Conservation (phyloP, 768 basidiomycete genomes). For the Leccinum ochraceum region DNA sequence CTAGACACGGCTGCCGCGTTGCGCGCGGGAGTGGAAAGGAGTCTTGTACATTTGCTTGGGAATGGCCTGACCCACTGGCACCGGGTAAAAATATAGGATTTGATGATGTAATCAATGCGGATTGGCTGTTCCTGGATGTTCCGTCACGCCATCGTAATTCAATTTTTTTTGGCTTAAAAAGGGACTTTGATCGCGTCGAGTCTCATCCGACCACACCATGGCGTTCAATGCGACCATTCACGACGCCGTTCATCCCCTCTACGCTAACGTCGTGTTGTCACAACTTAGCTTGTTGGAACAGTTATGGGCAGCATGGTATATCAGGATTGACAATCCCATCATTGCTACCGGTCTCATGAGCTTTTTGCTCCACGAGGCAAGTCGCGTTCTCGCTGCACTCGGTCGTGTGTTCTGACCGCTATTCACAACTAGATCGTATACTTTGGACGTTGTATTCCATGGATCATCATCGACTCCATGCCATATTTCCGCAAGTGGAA, state of each 20-base stretch:
- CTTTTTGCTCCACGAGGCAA: constrained; percentile 91
- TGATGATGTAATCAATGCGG: background rate
- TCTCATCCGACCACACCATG: constrained; percentile 34
- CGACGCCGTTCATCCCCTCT: constrained; percentile 44
- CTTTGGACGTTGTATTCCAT: constrained; percentile 93
- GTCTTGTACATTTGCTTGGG: too few relatives aligned
- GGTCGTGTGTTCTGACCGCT: background rate
- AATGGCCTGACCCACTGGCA: too few relatives aligned
- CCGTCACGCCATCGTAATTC: background rate
- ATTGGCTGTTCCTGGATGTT: background rate
- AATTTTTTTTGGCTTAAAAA: background rate
- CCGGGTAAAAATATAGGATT: too few relatives aligned
- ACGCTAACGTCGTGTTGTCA: constrained; percentile 57
- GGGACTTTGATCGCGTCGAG: background rate
- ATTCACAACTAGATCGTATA: constrained; percentile 74
- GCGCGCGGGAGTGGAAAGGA: too few relatives aligned
- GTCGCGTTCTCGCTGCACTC: constrained; percentile 22
- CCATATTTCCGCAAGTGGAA: constrained; percentile 96
- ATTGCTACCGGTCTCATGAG: constrained; percentile 93
- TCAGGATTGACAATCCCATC: constrained; percentile 83
- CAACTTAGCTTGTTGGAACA: constrained; percentile 72
- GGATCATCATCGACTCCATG: constrained; percentile 93
- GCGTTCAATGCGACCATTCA: constrained; percentile 40
- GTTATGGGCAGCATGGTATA: constrained; percentile 85
- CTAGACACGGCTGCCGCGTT: too few relatives aligned